phyloP scores from a whole-genome alignment of 768 basidiomycete genomes.

The Auriscalpium orientale region DNA sequence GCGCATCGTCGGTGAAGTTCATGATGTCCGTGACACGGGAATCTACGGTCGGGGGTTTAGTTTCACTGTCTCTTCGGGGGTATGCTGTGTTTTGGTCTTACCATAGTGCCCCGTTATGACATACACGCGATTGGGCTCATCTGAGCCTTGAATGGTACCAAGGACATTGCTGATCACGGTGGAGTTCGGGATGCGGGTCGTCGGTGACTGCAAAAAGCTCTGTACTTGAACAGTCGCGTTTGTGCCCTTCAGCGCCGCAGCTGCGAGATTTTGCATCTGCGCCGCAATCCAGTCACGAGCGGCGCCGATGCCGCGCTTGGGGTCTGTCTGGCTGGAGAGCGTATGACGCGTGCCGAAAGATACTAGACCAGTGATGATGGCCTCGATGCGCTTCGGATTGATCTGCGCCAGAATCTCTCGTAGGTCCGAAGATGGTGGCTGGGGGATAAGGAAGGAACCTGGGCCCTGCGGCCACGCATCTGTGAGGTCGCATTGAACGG shows the following conservation, averaged over 20 bases:
- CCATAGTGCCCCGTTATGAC: constrained; percentile 49
- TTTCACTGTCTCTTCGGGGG: too few species aligned
- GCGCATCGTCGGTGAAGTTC: constrained; percentile 38
- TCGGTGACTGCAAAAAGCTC: constrained; percentile 36
- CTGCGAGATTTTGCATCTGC: constrained; percentile 36
- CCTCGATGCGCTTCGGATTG: constrained; percentile 35
- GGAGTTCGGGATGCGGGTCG: constrained; percentile 29
- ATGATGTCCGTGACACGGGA: constrained; percentile 34
- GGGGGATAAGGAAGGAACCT: constrained; percentile 33
- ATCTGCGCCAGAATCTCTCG: constrained; percentile 38
- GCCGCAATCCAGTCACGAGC: constrained; percentile 48
- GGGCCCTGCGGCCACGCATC: constrained; percentile 45
- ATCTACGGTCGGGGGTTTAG: constrained; percentile 12
- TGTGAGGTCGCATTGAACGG: constrained; percentile 14
- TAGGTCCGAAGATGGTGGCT: constrained; percentile 38
- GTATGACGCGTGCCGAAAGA: constrained; percentile 51
- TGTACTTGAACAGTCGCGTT: constrained; percentile 32
- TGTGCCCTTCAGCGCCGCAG: constrained; percentile 30
- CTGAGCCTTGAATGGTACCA: constrained; percentile 40
- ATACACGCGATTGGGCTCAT: constrained; percentile 42
- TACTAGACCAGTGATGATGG: constrained; percentile 43
- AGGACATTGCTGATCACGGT: constrained; percentile 45
- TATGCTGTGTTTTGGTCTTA: too few species aligned
- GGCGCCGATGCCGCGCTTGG: constrained; percentile 45
- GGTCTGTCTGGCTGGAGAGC: constrained; percentile 45